These are phyloP conservation scores for Spathaspora jeffriesii DNA, from an alignment of 1,139 yeast species.

Conservation along the genomic window DNA sequence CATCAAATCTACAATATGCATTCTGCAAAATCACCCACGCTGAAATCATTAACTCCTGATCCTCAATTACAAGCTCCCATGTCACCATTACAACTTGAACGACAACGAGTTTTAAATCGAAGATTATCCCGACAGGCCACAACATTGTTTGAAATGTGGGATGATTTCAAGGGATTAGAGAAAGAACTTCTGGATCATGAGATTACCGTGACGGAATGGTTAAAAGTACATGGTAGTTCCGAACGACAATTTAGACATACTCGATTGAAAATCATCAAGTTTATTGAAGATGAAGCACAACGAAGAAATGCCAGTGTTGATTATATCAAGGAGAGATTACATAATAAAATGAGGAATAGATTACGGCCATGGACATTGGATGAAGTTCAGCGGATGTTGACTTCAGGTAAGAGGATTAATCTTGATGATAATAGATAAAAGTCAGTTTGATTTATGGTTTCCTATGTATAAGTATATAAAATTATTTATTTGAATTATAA, in stretches of 20 bases:
- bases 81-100: conserved; percentile 14
- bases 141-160: conserved; percentile 40
- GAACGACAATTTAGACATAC: conserved; percentile 38
- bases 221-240: conserved; percentile 34
- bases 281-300: conserved; percentile 34
- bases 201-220: conserved; percentile 35
- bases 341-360: conserved; percentile 33
- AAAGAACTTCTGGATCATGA: conserved; percentile 26
- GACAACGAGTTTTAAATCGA: conserved; percentile 24
- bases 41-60: conserved; percentile 3
- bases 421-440: conserved; percentile 20
- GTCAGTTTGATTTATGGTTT: neutral
- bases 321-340: conserved; percentile 29
- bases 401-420: conserved; percentile 31
- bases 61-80: conserved; percentile 2
- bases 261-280: conserved; percentile 31
- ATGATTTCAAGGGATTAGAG: conserved; percentile 35
- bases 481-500: neutral
- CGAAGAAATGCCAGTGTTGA: conserved; percentile 23
- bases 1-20: conserved; percentile 5
- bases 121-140: conserved; percentile 34
- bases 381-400: conserved; percentile 40
- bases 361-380: conserved; percentile 38
- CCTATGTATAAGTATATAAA: neutral
- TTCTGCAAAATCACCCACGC: neutral